A percentile compares a stretch with the other conserved stretches of the same genome.
Conservation (phyloP, 139 green algal species). For the Chlamydomonas urium region DNA sequence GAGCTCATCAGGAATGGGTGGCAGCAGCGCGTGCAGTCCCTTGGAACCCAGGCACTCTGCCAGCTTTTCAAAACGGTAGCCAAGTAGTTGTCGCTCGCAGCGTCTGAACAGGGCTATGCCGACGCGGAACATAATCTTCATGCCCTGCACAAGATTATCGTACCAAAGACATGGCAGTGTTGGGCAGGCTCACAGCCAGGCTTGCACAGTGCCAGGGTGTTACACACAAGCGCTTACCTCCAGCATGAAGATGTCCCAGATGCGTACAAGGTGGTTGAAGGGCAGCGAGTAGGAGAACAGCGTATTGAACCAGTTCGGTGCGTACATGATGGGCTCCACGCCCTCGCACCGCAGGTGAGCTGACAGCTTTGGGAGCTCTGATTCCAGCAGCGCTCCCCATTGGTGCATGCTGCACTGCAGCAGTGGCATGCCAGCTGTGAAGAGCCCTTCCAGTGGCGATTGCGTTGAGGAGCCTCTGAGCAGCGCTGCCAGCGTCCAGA, state of each 20-base stretch:
- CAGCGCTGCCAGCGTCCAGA: conserved; percentile 84
- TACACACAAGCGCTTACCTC: background rate
- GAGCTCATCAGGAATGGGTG: too few relatives aligned
- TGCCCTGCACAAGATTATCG: too few relatives aligned
- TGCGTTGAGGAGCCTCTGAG: conserved; percentile 48
- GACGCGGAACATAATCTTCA: background rate
- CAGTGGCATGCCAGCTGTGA: conserved; percentile 65
- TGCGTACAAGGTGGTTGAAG: conserved; percentile 71
- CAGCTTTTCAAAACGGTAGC: background rate
- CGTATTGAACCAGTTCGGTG: conserved; percentile 88
- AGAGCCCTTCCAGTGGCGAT: conserved; percentile 60
- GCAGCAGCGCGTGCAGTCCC: background rate
- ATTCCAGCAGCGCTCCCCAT: conserved; percentile 32
- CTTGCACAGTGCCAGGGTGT: background rate
- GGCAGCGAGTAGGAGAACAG: conserved; percentile 81
- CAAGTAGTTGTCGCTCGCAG: background rate
- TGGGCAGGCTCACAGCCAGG: too few relatives aligned
- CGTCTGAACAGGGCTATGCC: background rate
- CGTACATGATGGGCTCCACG: conserved; percentile 68
- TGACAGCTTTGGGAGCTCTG: conserved; percentile 50
- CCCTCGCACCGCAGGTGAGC: conserved; percentile 52
- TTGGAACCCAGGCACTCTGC: background rate
- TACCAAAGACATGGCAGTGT: too few relatives aligned
- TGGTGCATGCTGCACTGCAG: conserved; percentile 61
- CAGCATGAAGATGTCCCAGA: conserved; percentile 78